Base-by-base conservation (phyloP, 2,329 filamentous ascomycete genomes). In the Fusarium cyanostomum region DNA sequence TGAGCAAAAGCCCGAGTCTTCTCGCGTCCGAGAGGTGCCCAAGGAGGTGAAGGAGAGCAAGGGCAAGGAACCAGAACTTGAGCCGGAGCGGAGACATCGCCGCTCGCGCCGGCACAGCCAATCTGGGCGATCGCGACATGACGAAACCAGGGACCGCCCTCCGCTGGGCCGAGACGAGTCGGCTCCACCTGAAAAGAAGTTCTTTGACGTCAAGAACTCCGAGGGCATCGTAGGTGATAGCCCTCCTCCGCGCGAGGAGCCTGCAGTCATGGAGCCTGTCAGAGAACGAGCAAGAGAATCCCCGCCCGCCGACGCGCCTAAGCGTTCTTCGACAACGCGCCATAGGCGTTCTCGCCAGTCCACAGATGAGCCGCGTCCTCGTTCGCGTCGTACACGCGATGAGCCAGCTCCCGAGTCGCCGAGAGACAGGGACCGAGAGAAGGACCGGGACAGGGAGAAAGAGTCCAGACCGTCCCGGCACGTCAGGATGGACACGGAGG, bases 41-140 rank as follows among this genome's bases (percentile, higher is more conserved):
- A 44, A 35, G 33, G 55, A 57, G 28, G 50, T 35, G 30, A 68
- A 52, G 39, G 65, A 68, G 16, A 74, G 73, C 35, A 70, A 70
- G 31, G 64, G 68, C 51, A 81, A 77, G 66, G 75, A 58, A 15
- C 61, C 58, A 5, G 52, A 58, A 37, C 49, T 56, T 15, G 63
- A 67, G 16, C 39, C 64, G 27, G 69, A 70, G 35, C 69, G 70
- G 43, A 68, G 69, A 42, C 78, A 77, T 35, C 79, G 75, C 35
- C 76, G 75, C 35, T 80, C 79, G 38, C 79, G 77, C 24, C 78
- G 79, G 7, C 74, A 78, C 45, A 81, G 78, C 62, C 73, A 78
- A 24, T 75, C 79, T 6, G 72, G 72, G 33, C 74, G 77, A 31
- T 57, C 64, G 21, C 70, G 72, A 24, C 64, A 72, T 15, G 75